Evolutionary conservation across 139 green algal genomes (phyloP).

Genomic region (Closterium sp.): DNA sequence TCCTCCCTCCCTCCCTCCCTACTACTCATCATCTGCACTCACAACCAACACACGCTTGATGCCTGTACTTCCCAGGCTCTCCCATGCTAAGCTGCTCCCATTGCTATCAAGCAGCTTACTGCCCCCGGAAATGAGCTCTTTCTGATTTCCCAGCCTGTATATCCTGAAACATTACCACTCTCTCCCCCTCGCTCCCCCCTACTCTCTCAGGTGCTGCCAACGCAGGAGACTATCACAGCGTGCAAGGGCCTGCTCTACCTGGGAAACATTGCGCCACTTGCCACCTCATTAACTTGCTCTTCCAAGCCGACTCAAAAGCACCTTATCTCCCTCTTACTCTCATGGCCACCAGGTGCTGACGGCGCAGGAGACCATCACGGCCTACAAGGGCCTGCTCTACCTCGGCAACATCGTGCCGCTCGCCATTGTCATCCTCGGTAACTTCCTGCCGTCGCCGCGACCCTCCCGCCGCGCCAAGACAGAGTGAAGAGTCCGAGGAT

Average conservation of each 20-base stretch:
- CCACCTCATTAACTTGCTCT: background rate
- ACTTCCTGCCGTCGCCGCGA: background rate
- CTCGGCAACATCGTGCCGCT: slow-evolving; percentile 23
- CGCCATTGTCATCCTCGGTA: background rate
- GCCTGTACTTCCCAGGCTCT: no score
- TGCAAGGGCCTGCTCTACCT: background rate
- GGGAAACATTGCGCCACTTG: background rate
- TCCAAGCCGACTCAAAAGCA: no score
- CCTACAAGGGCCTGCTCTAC: slow-evolving; percentile 15
- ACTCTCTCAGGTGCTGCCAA: background rate
- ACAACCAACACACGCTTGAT: no score
- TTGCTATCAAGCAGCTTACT: no score
- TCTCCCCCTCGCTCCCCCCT: background rate
- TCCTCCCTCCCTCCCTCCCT: no score
- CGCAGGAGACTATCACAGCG: background rate
- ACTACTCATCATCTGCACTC: no score
- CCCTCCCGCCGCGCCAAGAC: background rate
- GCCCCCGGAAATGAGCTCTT: no score
- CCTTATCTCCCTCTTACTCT: background rate
- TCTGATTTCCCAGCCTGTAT: no score
- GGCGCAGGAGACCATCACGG: slow-evolving; percentile 8
- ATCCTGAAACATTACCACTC: background rate
- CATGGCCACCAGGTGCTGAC: slow-evolving; percentile 33
- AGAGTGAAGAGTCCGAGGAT: background rate
- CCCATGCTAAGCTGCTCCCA: no score